Conservation (phyloP, 306 rosid species). For the Benincasa hispida region DNA sequence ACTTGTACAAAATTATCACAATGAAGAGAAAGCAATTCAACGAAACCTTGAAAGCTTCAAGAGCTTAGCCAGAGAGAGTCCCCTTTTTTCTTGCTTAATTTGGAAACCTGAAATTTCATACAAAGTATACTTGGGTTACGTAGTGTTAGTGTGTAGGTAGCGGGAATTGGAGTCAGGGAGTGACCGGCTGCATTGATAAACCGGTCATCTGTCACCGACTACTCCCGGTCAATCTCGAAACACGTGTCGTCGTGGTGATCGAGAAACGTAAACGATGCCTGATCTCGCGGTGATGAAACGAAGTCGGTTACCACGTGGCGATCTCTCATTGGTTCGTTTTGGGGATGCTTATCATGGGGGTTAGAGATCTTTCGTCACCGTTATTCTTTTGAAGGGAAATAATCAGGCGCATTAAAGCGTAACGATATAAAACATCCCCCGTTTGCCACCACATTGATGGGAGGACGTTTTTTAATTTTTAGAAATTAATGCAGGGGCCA, state of each 20-base stretch:
- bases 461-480: neutral
- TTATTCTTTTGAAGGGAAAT: neutral
- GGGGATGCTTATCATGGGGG: constrained; percentile 8
- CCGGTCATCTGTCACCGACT: constrained; percentile 20
- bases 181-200: constrained; percentile 29
- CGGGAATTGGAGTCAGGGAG: constrained; percentile 26
- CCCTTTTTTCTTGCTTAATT: constrained; percentile 7
- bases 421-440: neutral
- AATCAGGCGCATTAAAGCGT: neutral
- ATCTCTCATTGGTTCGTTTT: neutral
- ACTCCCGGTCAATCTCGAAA: constrained; percentile 4
- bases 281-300: constrained; percentile 21
- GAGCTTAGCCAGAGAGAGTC: constrained; percentile 12
- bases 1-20: neutral
- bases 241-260: constrained; percentile 14
- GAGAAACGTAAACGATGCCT: constrained; percentile 15
- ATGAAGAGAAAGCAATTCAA: constrained; percentile 8
- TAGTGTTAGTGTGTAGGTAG: constrained; percentile 18
- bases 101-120: constrained; percentile 8
- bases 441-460: neutral
- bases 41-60: constrained; percentile 34
- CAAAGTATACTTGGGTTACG: constrained; percentile 7
- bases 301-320: constrained; percentile 17
- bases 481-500: neutral
- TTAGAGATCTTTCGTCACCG: neutral